phyloP scores from a whole-genome alignment of 345 rosid species.

The Limnanthes douglasii region DNA sequence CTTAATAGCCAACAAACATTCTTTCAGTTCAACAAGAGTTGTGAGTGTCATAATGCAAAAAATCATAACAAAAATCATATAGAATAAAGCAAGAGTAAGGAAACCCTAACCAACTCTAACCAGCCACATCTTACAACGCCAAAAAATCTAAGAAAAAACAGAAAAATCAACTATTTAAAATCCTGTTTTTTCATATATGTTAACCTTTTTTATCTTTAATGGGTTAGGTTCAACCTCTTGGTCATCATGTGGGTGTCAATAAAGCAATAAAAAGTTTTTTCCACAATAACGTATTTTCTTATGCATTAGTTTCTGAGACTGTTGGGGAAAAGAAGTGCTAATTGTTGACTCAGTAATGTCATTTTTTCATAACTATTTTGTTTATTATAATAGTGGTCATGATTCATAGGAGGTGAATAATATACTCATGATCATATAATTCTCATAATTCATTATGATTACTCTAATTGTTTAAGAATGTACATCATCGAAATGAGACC shows the following conservation, averaged over 20 bases:
- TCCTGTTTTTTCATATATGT: conserved; percentile 1
- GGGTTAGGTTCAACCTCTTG: conserved; percentile 88
- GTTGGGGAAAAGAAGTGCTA: conserved; percentile 91
- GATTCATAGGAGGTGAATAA: neutral
- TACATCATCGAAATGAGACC: conserved; percentile 97
- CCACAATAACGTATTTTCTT: conserved; percentile 95
- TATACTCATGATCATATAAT: conserved; percentile 1
- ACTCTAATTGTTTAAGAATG: conserved; percentile 52
- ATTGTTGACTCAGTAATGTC: conserved; percentile 85
- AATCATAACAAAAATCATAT: too few species aligned
- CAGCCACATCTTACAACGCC: too few species aligned
- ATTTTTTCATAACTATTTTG: conserved; percentile 9
- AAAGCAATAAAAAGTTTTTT: conserved; percentile 97
- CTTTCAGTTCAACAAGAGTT: too few species aligned
- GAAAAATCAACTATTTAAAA: neutral
- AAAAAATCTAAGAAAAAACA: too few species aligned
- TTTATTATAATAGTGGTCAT: conserved; percentile 7
- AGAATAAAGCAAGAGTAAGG: too few species aligned
- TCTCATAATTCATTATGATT: neutral
- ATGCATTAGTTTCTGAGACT: conserved; percentile 79
- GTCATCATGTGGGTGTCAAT: conserved; percentile 92
- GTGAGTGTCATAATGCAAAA: too few species aligned
- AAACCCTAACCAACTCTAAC: too few species aligned
- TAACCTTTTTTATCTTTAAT: conserved; percentile 1
- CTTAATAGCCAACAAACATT: too few species aligned